Evolutionary conservation across 2,329 filamentous ascomycete species (phyloP).

Genomic region (Exophiala alcalophila): DNA sequence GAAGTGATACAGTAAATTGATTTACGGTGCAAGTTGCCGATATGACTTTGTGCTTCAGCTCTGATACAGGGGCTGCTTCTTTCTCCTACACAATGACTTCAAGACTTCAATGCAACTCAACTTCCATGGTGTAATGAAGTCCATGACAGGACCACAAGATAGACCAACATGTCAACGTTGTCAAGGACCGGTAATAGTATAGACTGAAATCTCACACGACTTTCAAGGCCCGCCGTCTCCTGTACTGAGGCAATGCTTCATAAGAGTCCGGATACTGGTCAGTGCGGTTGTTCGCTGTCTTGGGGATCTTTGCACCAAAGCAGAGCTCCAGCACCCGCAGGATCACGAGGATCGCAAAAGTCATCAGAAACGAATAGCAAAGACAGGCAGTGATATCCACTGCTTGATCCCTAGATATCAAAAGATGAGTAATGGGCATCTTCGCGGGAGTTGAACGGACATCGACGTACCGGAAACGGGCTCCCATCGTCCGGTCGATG

Average conservation of each 20-base stretch:
- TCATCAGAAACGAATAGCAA: constrained; percentile 7
- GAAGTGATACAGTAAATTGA: too few species aligned
- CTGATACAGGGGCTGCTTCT: too few species aligned
- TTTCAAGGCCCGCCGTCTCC: background rate
- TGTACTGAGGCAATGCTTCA: constrained; percentile 8
- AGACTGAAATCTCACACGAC: background rate
- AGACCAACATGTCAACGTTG: too few species aligned
- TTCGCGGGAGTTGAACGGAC: background rate
- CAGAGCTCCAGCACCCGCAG: constrained; percentile 1
- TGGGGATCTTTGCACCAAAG: background rate
- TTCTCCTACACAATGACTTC: too few species aligned
- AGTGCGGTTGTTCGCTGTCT: background rate
- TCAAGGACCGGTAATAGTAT: too few species aligned
- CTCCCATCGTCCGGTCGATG: constrained; percentile 7
- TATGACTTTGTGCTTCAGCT: too few species aligned
- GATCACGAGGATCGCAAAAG: constrained; percentile 2
- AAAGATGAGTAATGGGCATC: constrained; percentile 3
- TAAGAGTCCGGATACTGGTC: constrained; percentile 9
- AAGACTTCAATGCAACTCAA: too few species aligned
- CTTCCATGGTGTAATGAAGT: too few species aligned
- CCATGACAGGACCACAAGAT: too few species aligned
- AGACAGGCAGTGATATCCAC: constrained; percentile 8
- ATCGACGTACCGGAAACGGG: constrained; percentile 6
- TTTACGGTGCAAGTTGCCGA: too few species aligned
- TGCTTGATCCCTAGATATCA: constrained; percentile 6